Evolutionary conservation across 106 monocot genomes (phyloP).

Genomic region (Phalaenopsis aphrodite): DNA sequence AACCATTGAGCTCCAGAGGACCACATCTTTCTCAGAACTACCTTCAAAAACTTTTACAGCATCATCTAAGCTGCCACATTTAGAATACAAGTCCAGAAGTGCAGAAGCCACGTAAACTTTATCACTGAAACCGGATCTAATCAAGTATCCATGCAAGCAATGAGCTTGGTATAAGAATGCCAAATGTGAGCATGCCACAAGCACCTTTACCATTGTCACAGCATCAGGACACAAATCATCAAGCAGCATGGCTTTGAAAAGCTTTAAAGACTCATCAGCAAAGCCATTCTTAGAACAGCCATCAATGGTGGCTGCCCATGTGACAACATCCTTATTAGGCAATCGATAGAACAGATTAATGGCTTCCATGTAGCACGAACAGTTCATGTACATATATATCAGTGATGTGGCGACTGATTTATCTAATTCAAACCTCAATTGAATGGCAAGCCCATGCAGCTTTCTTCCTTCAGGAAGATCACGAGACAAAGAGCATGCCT

Average conservation of each 20-base stretch:
- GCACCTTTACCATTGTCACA: slow-evolving; percentile 60
- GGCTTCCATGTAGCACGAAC: slow-evolving; percentile 38
- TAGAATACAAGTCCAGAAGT: slow-evolving; percentile 56
- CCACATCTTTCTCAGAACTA: slow-evolving; percentile 39
- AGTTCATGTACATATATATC: slow-evolving; percentile 86
- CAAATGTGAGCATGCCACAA: slow-evolving; percentile 34
- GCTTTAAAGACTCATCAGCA: slow-evolving; percentile 25
- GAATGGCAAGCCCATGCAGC: slow-evolving; percentile 33
- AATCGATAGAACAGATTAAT: slow-evolving; percentile 38
- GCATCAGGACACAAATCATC: slow-evolving; percentile 40
- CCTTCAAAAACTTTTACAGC: slow-evolving; percentile 33
- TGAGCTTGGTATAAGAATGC: slow-evolving; percentile 28
- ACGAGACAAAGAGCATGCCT: slow-evolving; percentile 37
- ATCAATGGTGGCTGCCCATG: slow-evolving; percentile 48
- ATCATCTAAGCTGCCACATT: slow-evolving; percentile 40
- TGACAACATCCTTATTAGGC: slow-evolving; percentile 40
- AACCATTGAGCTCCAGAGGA: slow-evolving; percentile 63
- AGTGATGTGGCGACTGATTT: slow-evolving; percentile 46
- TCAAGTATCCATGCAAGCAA: slow-evolving; percentile 45
- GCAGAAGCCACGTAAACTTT: slow-evolving; percentile 41
- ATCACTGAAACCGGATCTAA: slow-evolving; percentile 36
- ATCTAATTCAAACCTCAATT: slow-evolving; percentile 36
- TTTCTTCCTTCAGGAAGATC: slow-evolving; percentile 34
- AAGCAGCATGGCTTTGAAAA: slow-evolving; percentile 40
- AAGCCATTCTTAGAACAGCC: slow-evolving; percentile 51